phyloP scores from a whole-genome alignment of 106 monocot genomes.

The Narthecium ossifragum region DNA sequence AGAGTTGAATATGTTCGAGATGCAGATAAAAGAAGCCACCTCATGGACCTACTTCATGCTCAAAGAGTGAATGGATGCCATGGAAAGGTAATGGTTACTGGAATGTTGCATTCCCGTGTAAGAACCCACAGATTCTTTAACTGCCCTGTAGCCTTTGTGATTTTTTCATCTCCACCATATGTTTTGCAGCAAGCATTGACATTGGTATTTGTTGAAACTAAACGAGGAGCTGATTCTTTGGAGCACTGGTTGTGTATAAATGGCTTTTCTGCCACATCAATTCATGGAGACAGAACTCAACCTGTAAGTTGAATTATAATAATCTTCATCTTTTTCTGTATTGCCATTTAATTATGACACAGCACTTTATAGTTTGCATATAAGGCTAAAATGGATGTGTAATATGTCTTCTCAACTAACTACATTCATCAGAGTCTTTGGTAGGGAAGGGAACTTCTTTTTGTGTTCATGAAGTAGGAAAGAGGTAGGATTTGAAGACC shows the following conservation, averaged over 20 bases:
- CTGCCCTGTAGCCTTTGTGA: too few species aligned
- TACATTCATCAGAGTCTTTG: too few species aligned
- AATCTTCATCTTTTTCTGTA: neutral
- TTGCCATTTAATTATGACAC: too few species aligned
- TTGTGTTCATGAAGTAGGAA: too few species aligned
- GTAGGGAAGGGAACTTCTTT: too few species aligned
- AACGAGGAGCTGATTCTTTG: conserved; percentile 42
- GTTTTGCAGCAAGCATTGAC: conserved; percentile 39
- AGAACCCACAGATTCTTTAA: too few species aligned
- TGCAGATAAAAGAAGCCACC: conserved; percentile 27
- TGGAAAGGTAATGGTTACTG: conserved; percentile 18
- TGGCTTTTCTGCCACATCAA: conserved; percentile 47
- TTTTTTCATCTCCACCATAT: neutral
- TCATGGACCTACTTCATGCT: conserved; percentile 22
- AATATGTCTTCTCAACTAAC: too few species aligned
- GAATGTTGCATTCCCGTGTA: too few species aligned
- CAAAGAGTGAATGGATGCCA: conserved; percentile 13
- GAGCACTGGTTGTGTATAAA: conserved; percentile 36
- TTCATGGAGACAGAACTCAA: conserved; percentile 57
- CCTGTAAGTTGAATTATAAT: conserved; percentile 12
- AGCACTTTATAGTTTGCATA: too few species aligned
- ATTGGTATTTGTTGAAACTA: conserved; percentile 62
- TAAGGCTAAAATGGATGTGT: too few species aligned
- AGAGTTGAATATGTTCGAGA: conserved; percentile 28
- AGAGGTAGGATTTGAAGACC: too few species aligned